A percentile compares a stretch with the other conserved stretches of the same genome.
Conservation (phyloP, 1,139 yeast genomes). For the Kodamaea anthophila region DNA sequence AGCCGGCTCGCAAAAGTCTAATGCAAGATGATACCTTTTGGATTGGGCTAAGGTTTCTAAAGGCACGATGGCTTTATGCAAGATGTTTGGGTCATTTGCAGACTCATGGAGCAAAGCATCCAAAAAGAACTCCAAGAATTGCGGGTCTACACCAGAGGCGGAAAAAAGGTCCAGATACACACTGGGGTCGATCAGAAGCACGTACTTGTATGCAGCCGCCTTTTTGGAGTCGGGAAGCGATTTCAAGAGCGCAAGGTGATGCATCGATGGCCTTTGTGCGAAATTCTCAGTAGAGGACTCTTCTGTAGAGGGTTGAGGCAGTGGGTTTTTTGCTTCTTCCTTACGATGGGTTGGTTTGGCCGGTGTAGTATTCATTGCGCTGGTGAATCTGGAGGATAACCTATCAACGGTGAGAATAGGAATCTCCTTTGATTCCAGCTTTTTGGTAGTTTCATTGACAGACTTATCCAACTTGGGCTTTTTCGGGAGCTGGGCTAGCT, state of each 20-base stretch:
- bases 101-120: conserved; percentile 32
- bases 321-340: not conserved
- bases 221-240: conserved; percentile 23
- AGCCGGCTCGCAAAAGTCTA: conserved; percentile 17
- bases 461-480: conserved; percentile 9
- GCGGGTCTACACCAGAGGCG: conserved; percentile 51
- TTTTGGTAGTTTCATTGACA: not conserved
- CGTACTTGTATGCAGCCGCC: conserved; percentile 33
- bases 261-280: conserved; percentile 25
- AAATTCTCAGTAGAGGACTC: conserved; percentile 8
- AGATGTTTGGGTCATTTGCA: conserved; percentile 16
- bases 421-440: conserved; percentile 18
- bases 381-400: conserved; percentile 37
- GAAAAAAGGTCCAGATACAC: conserved; percentile 32
- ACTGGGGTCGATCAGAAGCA: conserved; percentile 26
- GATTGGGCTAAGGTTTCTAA: conserved; percentile 18
- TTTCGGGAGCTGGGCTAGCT: conserved; percentile 14
- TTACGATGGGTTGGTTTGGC: not conserved
- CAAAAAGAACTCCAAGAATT: conserved; percentile 46
- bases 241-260: conserved; percentile 23
- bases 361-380: not conserved
- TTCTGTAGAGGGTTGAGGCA: not conserved
- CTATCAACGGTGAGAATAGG: conserved; percentile 40
- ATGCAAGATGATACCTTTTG: conserved; percentile 21
- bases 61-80: conserved; percentile 11